Conservation (phyloP, 1,284 basidiomycete species). For the Microstroma glucosiphilum region DNA sequence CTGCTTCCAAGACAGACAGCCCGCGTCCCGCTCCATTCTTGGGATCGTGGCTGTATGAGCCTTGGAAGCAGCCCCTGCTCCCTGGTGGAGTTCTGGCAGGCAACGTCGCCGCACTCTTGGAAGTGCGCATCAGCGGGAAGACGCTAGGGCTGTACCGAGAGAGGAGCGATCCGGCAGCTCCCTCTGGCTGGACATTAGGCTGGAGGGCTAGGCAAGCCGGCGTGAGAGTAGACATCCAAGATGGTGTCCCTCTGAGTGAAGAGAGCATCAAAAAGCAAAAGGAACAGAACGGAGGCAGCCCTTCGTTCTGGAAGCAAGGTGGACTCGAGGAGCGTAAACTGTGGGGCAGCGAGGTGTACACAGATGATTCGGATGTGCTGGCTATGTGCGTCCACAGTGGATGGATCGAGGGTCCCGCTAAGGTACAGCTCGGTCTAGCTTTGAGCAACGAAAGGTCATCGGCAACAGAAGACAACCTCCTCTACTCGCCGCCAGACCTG, state of each 20-base stretch:
- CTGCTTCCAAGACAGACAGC: constrained; percentile 17
- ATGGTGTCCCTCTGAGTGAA: constrained; percentile 19
- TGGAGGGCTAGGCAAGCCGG: constrained; percentile 23
- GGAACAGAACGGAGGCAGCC: constrained; percentile 11
- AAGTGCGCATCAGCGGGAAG: constrained; percentile 44
- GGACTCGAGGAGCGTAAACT: constrained; percentile 49
- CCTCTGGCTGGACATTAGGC: constrained; percentile 22
- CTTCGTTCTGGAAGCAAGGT: constrained; percentile 38
- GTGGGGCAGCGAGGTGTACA: constrained; percentile 60
- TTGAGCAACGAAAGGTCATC: constrained; percentile 8
- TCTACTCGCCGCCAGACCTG: constrained; percentile 45
- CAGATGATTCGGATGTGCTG: constrained; percentile 59
- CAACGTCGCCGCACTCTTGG: constrained; percentile 46
- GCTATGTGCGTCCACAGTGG: constrained; percentile 57
- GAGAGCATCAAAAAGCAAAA: constrained; percentile 6
- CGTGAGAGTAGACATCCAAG: not conserved
- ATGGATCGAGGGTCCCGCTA: constrained; percentile 53
- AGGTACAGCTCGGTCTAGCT: not conserved
- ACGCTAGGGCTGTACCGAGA: not conserved
- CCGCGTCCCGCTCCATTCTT: constrained; percentile 20
- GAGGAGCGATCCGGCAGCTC: not conserved
- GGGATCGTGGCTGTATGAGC: constrained; percentile 44
- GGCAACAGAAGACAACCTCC: not conserved
- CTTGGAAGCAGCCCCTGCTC: constrained; percentile 33
- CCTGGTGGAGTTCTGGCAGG: constrained; percentile 42